Percentiles rank a stretch among this genome's conserved stretches.
Conservation (phyloP, 306 rosid genomes). For the Mucuna pruriens region DNA sequence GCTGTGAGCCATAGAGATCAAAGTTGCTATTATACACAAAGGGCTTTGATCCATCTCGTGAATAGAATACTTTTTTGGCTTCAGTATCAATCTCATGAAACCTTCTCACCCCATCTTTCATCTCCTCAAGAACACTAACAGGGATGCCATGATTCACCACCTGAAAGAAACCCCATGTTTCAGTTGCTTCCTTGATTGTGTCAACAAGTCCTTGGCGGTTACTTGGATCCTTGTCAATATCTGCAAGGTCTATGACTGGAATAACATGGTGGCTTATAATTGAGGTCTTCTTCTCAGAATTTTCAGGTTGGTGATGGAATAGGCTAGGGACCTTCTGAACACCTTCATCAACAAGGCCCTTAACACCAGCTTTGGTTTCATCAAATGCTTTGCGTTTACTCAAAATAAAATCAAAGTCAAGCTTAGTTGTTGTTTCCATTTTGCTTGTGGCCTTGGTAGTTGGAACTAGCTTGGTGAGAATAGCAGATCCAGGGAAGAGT, state of each 20-base stretch:
- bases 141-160: conserved; percentile 43
- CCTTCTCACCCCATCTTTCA: conserved; percentile 29
- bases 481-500: no score
- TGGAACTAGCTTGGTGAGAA: no score
- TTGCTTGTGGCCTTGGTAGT: no score
- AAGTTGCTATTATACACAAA: conserved; percentile 40
- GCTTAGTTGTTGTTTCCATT: background rate
- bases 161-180: conserved; percentile 44
- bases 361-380: no score
- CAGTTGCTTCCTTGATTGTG: background rate
- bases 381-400: conserved; percentile 49
- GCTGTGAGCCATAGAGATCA: conserved; percentile 44
- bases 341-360: conserved; percentile 64
- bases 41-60: background rate
- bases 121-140: conserved; percentile 40
- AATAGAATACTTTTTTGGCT: conserved; percentile 4
- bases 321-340: conserved; percentile 51
- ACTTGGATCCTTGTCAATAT: background rate
- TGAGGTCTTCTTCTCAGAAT: conserved; percentile 21
- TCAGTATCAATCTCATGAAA: conserved; percentile 30
- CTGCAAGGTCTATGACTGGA: conserved; percentile 52
- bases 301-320: conserved; percentile 42
- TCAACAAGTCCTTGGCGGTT: no score
- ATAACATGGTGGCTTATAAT: conserved; percentile 17
- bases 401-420: conserved; percentile 16